Evolutionary conservation across 208 protist species (phyloP).

Genomic region (Naegleria gruberi): DNA sequence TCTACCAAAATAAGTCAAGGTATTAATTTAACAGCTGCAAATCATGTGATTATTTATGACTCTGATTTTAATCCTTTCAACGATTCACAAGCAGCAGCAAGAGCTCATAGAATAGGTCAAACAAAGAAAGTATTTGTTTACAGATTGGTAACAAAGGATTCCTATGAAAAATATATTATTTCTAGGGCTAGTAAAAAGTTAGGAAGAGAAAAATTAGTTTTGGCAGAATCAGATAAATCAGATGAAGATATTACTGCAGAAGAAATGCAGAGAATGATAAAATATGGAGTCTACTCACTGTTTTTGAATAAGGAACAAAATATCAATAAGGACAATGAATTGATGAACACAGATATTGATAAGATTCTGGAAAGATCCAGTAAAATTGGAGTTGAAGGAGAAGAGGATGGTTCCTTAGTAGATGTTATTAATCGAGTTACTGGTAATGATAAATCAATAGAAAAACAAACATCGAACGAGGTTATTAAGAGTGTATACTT

Average conservation of each 20-base stretch:
- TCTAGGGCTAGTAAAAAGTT: conserved; percentile 68
- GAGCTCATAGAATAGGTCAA: conserved; percentile 60
- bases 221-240: background rate
- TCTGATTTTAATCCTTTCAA: conserved; percentile 85
- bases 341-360: background rate
- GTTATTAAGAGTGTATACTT: background rate
- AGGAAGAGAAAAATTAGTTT: background rate
- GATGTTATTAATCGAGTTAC: background rate
- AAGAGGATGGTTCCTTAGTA: background rate
- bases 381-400: background rate
- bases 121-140: conserved; percentile 59
- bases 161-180: conserved; percentile 57
- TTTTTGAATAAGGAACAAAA: background rate
- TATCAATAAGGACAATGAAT: background rate
- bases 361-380: background rate
- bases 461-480: background rate
- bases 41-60: conserved; percentile 97
- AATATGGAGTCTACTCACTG: conserved; percentile 1
- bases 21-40: conserved; percentile 95
- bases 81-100: conserved; percentile 59
- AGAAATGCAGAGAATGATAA: background rate
- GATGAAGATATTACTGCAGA: background rate
- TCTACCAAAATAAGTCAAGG: conserved; percentile 87
- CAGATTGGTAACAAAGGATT: conserved; percentile 54
- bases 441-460: background rate